Base-by-base conservation (phyloP, 2,329 filamentous ascomycete species). In the Thielaviopsis ethacetica region DNA sequence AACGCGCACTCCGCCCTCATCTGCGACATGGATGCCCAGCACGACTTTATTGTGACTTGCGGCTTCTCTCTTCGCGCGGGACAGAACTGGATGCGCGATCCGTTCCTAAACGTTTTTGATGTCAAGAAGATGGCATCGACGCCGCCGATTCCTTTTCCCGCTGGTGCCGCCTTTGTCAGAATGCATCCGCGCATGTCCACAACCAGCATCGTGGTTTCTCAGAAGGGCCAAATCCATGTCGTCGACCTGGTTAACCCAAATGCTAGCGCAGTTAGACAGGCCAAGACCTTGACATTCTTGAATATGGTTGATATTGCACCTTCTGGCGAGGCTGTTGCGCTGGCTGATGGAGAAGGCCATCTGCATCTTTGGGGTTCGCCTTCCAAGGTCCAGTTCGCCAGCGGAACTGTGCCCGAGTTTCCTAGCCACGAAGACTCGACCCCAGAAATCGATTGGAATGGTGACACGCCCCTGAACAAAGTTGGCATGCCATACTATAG, bases 141-240 rank as follows among this genome's bases (percentile, higher is more conserved):
- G 68, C 86, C 89, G 4, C 93, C 93, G 0, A 91, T 98, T 50
- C 88, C 93, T 0, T 98, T 86, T 64, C 91, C 93, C 60, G 86
- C 90, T 2, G 90, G 93, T 10, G 93, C 91, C 44, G 91, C 93
- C 41, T 95, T 90, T 73, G 91, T 96, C 50, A 84, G 93, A 61
- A 93, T 98, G 86, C 93, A 98, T 69, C 93, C 94, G 1, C 85
- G 90, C 65, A 87, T 98, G 80, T 85, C 90, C 21, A 96, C 93
- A 0, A 97, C 94, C 0, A 91, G 88, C 66, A 91, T 98, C 62
- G 88, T 98, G 55, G 84, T 91, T 27, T 95, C 91, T 2, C 89
- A 94, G 66, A 86, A 83, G 51, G 93, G 94, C 1, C 90, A 96
- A 70, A 86, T 98, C 69, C 91, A 98, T 68, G 86, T 97, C 15